Conservation (phyloP, 768 basidiomycete species). For the Tephrocybe sp. region DNA sequence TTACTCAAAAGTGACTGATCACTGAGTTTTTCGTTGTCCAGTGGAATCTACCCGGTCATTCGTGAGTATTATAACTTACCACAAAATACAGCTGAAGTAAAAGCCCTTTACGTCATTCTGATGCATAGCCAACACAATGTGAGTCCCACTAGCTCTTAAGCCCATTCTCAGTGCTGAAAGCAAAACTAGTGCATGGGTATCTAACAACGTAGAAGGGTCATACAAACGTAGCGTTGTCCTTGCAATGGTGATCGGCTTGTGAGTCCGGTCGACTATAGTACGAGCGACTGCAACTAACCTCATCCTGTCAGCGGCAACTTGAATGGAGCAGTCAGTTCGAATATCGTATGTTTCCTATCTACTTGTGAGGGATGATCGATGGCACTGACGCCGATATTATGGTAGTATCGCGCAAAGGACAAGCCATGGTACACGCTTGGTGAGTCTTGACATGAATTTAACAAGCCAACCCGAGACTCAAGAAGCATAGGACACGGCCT, state of each 20-base stretch:
- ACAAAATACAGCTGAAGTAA: neutral
- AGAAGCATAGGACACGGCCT: conserved; percentile 30
- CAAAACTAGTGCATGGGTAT: conserved; percentile 48
- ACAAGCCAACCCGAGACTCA: neutral
- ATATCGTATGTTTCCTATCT: conserved; percentile 46
- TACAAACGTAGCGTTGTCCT: conserved; percentile 75
- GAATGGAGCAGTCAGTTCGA: conserved; percentile 75
- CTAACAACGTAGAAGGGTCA: conserved; percentile 71
- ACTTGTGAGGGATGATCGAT: too few species aligned
- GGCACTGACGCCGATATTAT: neutral
- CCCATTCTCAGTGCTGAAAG: neutral
- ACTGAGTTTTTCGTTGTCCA: conserved; percentile 17
- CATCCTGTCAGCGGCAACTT: conserved; percentile 53
- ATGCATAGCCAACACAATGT: conserved; percentile 55
- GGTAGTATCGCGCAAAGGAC: conserved; percentile 60
- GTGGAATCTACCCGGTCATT: conserved; percentile 75
- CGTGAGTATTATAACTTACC: conserved; percentile 37
- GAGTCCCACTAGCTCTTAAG: neutral
- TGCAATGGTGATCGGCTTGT: conserved; percentile 69
- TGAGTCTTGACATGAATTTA: conserved; percentile 7
- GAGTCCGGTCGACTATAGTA: conserved; percentile 18
- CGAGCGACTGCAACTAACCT: neutral
- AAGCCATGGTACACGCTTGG: conserved; percentile 66
- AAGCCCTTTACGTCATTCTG: neutral
- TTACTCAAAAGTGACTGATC: neutral